Evolutionary conservation across 2,329 filamentous ascomycete genomes (phyloP).

Genomic region (Ophiocordyceps camponoti-saundersi): DNA sequence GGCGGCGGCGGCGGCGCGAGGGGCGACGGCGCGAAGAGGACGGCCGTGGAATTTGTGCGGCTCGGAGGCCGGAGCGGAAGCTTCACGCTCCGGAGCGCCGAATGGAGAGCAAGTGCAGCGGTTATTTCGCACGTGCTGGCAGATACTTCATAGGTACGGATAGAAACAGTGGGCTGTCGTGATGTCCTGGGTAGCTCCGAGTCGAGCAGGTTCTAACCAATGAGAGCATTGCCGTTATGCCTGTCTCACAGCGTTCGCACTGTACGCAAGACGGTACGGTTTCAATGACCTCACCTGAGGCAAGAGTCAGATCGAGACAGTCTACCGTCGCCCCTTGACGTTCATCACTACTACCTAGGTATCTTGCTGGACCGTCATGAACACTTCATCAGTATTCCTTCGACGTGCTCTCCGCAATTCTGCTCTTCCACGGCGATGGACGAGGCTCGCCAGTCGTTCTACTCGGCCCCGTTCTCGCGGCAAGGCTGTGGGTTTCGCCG

Average conservation of each 20-base stretch:
- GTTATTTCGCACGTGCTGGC: background rate
- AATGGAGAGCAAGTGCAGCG: background rate
- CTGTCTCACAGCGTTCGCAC: background rate
- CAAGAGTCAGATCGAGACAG: background rate
- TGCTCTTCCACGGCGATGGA: constrained; percentile 12
- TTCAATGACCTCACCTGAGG: background rate
- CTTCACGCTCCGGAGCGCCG: background rate
- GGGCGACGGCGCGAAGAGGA: background rate
- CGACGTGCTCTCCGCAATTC: constrained; percentile 9
- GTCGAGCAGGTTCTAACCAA: background rate
- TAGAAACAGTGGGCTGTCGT: background rate
- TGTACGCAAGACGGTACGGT: background rate
- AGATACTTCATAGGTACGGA: background rate
- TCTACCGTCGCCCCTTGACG: background rate
- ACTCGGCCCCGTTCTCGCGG: constrained; percentile 8
- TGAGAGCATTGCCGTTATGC: background rate
- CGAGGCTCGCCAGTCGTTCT: constrained; percentile 10
- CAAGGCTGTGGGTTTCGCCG: constrained; percentile 12
- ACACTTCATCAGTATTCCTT: constrained; percentile 12
- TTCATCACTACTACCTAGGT: background rate
- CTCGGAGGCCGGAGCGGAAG: background rate
- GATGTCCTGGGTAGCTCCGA: background rate
- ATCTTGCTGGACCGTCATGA: constrained; percentile 10
- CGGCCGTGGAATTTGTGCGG: background rate
- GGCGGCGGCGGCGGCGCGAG: constrained; percentile 1